Evolutionary conservation across 1,284 basidiomycete species (phyloP).

Genomic region (Cutaneotrichosporon sp.): DNA sequence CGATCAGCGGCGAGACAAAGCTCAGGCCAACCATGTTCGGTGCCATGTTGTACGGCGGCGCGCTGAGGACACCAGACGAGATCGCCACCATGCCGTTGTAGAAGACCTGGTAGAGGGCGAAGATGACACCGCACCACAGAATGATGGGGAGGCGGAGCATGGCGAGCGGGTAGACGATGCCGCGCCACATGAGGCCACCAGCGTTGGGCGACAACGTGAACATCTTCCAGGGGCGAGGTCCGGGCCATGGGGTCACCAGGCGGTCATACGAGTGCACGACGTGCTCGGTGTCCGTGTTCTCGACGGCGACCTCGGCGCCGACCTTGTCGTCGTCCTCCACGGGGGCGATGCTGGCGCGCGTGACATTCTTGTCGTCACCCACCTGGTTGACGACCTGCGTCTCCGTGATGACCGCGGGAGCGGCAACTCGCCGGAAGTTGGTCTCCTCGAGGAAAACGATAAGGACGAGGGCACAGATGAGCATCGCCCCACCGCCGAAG

Average conservation of each 20-base stretch:
- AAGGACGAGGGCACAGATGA: constrained; percentile 27
- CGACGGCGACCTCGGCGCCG: background rate
- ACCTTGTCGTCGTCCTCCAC: background rate
- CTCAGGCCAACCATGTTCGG: constrained; percentile 28
- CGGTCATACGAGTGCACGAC: constrained; percentile 13
- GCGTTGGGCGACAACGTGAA: constrained; percentile 21
- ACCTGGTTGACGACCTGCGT: background rate
- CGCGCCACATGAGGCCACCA: constrained; percentile 23
- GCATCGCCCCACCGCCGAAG: constrained; percentile 24
- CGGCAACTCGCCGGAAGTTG: constrained; percentile 21
- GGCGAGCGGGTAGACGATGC: constrained; percentile 23
- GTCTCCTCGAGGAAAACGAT: constrained; percentile 39
- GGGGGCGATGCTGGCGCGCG: background rate
- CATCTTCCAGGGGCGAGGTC: constrained; percentile 17
- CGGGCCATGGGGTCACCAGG: constrained; percentile 19
- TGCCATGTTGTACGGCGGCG: constrained; percentile 29
- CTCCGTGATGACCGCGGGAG: background rate
- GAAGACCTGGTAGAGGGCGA: constrained; percentile 29
- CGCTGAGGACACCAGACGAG: constrained; percentile 25
- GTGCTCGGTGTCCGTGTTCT: background rate
- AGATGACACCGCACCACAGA: constrained; percentile 25
- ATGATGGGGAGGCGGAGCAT: constrained; percentile 21
- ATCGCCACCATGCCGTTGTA: constrained; percentile 31
- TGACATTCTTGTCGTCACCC: constrained; percentile 6
- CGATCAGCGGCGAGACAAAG: constrained; percentile 27